These are phyloP conservation scores for Zygotorulaspora sp. DNA, from an alignment of 805 yeast species.

Conservation along the genomic window DNA sequence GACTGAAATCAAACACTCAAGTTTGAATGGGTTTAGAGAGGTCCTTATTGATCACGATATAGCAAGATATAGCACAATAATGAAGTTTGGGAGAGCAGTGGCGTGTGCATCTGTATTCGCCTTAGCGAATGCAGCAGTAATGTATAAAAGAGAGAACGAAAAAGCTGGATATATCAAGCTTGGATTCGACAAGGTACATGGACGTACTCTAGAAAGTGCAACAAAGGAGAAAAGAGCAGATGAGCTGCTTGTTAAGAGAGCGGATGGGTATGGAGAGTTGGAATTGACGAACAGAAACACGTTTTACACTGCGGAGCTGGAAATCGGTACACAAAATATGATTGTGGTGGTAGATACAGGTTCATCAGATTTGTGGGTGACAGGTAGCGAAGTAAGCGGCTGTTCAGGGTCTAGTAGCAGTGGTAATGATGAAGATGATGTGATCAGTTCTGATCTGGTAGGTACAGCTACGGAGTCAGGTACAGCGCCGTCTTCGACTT, in stretches of 20 bases:
- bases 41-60: too few relatives aligned
- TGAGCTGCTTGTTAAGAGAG: constrained; percentile 14
- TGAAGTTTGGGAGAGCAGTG: constrained; percentile 6
- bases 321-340: constrained; percentile 52
- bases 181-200: constrained; percentile 26
- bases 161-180: constrained; percentile 10
- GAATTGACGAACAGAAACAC: constrained; percentile 37
- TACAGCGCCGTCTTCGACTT: constrained; percentile 21
- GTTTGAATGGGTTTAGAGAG: too few relatives aligned
- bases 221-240: constrained; percentile 7
- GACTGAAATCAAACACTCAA: too few relatives aligned
- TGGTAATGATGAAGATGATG: constrained; percentile 7
- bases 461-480: constrained; percentile 6
- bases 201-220: constrained; percentile 19
- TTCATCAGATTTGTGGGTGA: constrained; percentile 58
- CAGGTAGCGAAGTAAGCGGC: constrained; percentile 45
- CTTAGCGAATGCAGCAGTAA: not conserved
- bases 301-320: constrained; percentile 42
- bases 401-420: constrained; percentile 28
- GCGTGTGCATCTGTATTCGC: constrained; percentile 3
- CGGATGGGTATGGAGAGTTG: constrained; percentile 11
- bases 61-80: too few relatives aligned
- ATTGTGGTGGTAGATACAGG: constrained; percentile 61
- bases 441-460: constrained; percentile 20
- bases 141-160: not conserved